phyloP scores from a whole-genome alignment of 192 early-diverging fungal species.

The Backusella parvicylindrica region DNA sequence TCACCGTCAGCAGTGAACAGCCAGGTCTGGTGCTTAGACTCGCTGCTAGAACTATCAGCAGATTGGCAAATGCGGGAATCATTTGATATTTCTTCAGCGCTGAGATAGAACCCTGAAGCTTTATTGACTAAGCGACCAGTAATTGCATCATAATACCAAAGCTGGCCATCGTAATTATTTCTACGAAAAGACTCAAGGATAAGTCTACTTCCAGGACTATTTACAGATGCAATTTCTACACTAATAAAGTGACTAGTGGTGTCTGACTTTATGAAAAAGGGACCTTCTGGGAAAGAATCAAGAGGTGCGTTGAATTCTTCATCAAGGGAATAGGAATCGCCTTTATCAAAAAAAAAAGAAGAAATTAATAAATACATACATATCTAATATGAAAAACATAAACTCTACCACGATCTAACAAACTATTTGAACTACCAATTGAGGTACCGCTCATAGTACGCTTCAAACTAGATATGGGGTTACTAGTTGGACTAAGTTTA shows the following conservation, averaged over 20 bases:
- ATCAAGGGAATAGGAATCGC: neutral
- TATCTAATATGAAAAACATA: neutral
- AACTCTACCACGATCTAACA: neutral
- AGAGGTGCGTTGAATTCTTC: neutral
- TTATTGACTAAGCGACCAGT: constrained; percentile 10
- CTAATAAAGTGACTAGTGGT: constrained; percentile 11
- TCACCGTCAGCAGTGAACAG: neutral
- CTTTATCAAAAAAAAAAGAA: neutral
- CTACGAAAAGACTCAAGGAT: constrained; percentile 14
- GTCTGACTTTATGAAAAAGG: constrained; percentile 20
- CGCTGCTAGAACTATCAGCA: neutral
- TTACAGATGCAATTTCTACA: neutral
- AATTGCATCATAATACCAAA: constrained; percentile 17
- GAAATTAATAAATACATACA: neutral
- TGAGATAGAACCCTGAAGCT: constrained; percentile 14
- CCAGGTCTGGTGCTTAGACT: constrained; percentile 8
- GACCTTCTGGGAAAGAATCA: constrained; percentile 11
- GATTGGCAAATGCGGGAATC: constrained; percentile 12
- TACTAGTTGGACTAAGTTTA: neutral
- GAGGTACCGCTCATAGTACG: neutral
- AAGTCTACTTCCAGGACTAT: neutral
- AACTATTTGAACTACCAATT: neutral
- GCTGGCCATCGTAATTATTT: constrained; percentile 17
- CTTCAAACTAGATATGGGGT: neutral
- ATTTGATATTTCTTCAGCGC: constrained; percentile 11